A percentile compares a stretch with the other conserved stretches of the same genome.
These are phyloP conservation scores for Fusarium sambucinum DNA, from an alignment of 2,329 filamentous ascomycete genomes.

Conservation along the genomic window DNA sequence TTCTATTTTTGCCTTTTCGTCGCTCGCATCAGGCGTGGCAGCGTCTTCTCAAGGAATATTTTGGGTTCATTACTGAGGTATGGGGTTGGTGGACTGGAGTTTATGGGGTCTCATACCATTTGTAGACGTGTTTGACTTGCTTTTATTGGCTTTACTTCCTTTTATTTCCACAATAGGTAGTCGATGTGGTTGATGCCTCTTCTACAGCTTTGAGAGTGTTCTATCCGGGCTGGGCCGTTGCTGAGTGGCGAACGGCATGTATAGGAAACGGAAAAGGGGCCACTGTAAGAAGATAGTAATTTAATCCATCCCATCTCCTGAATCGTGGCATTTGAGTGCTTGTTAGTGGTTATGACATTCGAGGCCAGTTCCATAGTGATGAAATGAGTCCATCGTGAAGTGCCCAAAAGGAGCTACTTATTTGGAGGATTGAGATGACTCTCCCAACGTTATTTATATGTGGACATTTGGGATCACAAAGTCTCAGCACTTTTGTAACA, in stretches of 20 bases:
- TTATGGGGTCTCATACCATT: conserved; percentile 44
- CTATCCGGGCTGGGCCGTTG: background rate
- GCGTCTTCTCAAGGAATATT: conserved; percentile 24
- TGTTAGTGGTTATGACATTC: conserved; percentile 16
- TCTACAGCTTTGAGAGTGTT: conserved; percentile 20
- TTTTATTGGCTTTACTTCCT: conserved; percentile 22
- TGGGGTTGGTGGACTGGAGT: conserved; percentile 44
- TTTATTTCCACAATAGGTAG: conserved; percentile 36
- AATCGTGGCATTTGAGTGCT: background rate
- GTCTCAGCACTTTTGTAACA: background rate
- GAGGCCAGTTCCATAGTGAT: conserved; percentile 23
- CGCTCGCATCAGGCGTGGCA: conserved; percentile 20
- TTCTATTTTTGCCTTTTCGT: conserved; percentile 14
- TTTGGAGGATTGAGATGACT: no score
- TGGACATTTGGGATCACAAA: background rate
- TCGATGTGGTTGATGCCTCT: conserved; percentile 33
- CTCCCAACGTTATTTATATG: no score
- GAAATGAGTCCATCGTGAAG: background rate
- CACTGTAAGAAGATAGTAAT: conserved; percentile 6
- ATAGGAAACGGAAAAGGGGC: conserved; percentile 9
- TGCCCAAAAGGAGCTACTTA: no score
- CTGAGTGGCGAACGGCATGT: conserved; percentile 6
- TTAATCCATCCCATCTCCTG: conserved; percentile 7
- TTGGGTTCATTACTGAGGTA: conserved; percentile 39
- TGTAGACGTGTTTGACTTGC: conserved; percentile 45